phyloP scores from a whole-genome alignment of 768 basidiomycete species.

The Leccinum olivaceopallidum region DNA sequence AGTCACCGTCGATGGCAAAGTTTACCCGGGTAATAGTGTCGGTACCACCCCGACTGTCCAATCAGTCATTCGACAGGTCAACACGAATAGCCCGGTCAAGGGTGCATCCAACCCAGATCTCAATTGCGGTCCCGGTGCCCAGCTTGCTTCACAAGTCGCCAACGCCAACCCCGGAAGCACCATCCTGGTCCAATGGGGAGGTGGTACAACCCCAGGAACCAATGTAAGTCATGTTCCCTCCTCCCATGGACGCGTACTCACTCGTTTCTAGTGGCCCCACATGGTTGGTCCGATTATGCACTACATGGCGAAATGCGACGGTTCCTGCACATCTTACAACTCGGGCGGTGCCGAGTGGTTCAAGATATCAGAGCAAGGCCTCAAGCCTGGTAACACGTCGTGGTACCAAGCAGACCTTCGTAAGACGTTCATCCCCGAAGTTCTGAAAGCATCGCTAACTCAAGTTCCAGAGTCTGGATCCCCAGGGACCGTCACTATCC shows the following conservation, averaged over 20 bases:
- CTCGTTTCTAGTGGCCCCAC: slow-evolving; percentile 45
- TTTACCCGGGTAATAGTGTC: slow-evolving; percentile 33
- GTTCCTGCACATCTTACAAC: slow-evolving; percentile 57
- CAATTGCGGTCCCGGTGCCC: slow-evolving; percentile 58
- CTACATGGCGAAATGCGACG: slow-evolving; percentile 67
- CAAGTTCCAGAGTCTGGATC: slow-evolving; percentile 36
- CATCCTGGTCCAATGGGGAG: slow-evolving; percentile 55
- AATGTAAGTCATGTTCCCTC: slow-evolving; percentile 19
- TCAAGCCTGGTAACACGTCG: slow-evolving; percentile 29
- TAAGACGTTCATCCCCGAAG: slow-evolving; percentile 26
- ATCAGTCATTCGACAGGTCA: slow-evolving; percentile 44
- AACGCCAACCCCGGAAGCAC: slow-evolving; percentile 59
- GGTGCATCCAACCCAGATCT: slow-evolving; percentile 52
- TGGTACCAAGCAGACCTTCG: slow-evolving; percentile 55
- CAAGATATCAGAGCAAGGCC: slow-evolving; percentile 63
- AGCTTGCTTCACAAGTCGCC: slow-evolving; percentile 46
- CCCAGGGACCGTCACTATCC: slow-evolving; percentile 43
- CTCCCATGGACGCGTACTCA: neutral
- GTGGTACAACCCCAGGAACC: slow-evolving; percentile 35
- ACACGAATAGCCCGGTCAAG: slow-evolving; percentile 49
- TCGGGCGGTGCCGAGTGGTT: slow-evolving; percentile 63
- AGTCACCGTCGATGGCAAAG: slow-evolving; percentile 30
- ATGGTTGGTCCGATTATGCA: slow-evolving; percentile 67
- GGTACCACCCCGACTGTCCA: slow-evolving; percentile 26
- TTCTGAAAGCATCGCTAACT: neutral